These are phyloP conservation scores for Nigrospora sphaerica DNA, from an alignment of 2,329 filamentous ascomycete species.

Conservation along the genomic window DNA sequence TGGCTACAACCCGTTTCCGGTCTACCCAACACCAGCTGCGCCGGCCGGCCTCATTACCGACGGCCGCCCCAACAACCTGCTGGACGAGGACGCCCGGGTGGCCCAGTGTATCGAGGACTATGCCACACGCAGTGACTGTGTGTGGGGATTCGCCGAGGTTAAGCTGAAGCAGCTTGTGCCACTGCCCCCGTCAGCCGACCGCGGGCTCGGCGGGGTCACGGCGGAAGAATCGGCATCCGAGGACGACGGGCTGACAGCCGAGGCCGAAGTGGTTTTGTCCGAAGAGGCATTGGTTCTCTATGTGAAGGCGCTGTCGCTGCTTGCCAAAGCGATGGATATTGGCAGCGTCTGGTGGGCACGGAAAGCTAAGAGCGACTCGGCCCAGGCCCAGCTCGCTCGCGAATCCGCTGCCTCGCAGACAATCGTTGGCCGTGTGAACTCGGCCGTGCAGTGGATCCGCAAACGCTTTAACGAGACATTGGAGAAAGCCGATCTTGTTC, in stretches of 20 bases:
- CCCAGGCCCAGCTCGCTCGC: constrained; percentile 28
- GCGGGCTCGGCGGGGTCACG: constrained; percentile 58
- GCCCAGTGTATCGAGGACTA: constrained; percentile 84
- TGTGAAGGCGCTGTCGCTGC: constrained; percentile 83
- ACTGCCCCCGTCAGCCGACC: constrained; percentile 69
- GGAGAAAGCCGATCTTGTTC: constrained; percentile 93
- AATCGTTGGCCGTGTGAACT: constrained; percentile 70
- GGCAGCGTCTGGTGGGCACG: constrained; percentile 86
- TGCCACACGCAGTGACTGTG: constrained; percentile 88
- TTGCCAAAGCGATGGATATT: constrained; percentile 94
- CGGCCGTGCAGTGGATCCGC: constrained; percentile 92
- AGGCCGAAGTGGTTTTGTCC: constrained; percentile 79
- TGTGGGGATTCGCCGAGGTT: constrained; percentile 96
- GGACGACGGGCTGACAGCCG: constrained; percentile 72
- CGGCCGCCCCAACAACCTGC: constrained; percentile 48
- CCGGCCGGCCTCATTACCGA: constrained; percentile 60
- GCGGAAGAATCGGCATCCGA: constrained; percentile 47
- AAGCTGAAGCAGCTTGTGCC: constrained; percentile 98
- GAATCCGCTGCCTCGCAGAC: constrained; percentile 38
- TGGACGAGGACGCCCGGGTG: constrained; percentile 74
- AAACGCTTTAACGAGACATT: constrained; percentile 93
- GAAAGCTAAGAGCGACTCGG: constrained; percentile 60
- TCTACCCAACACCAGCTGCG: constrained; percentile 65
- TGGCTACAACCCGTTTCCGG: constrained; percentile 73
- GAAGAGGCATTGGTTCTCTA: constrained; percentile 95